Conservation (phyloP, 805 yeast species). For the Metschnikowia corniflorae region DNA sequence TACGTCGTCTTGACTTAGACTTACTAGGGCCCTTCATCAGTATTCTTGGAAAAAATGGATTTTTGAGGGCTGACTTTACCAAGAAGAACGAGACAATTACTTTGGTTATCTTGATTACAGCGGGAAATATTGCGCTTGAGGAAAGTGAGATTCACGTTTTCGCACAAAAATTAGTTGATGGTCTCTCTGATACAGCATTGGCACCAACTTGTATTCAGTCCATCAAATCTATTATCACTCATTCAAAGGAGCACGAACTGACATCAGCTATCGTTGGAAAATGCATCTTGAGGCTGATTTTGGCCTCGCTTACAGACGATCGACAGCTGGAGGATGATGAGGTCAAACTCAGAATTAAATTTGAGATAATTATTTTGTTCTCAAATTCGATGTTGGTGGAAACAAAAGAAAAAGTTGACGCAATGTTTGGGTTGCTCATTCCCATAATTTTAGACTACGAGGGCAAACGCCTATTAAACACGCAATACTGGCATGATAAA, state of each 20-base stretch:
- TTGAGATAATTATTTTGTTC: conserved; percentile 50
- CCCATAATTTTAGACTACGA: conserved; percentile 34
- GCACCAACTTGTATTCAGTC: conserved; percentile 48
- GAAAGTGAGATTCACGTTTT: conserved; percentile 23
- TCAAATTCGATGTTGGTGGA: conserved; percentile 28
- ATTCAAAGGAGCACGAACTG: conserved; percentile 21
- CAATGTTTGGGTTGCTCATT: conserved; percentile 31
- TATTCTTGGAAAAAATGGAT: conserved; percentile 6
- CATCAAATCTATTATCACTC: conserved; percentile 51
- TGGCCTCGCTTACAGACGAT: conserved; percentile 19
- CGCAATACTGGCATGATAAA: conserved; percentile 43
- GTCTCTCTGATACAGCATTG: conserved; percentile 22
- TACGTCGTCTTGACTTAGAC: conserved; percentile 13
- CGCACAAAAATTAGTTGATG: conserved; percentile 23
- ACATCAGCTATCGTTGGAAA: conserved; percentile 41
- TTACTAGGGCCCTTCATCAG: conserved; percentile 26
- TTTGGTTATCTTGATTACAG: conserved; percentile 31
- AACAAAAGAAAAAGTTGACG: conserved; percentile 28
- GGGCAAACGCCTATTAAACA: conserved; percentile 20
- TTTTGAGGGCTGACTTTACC: conserved; percentile 2
- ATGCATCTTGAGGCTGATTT: conserved; percentile 45
- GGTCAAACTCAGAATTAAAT: conserved; percentile 26
- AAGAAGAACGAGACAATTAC: conserved; percentile 32
- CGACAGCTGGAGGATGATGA: conserved; percentile 19
- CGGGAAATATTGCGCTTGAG: conserved; percentile 29